Evolutionary conservation across 1,139 yeast genomes (phyloP).

Genomic region (Hemisphaericaspora subhashii): DNA sequence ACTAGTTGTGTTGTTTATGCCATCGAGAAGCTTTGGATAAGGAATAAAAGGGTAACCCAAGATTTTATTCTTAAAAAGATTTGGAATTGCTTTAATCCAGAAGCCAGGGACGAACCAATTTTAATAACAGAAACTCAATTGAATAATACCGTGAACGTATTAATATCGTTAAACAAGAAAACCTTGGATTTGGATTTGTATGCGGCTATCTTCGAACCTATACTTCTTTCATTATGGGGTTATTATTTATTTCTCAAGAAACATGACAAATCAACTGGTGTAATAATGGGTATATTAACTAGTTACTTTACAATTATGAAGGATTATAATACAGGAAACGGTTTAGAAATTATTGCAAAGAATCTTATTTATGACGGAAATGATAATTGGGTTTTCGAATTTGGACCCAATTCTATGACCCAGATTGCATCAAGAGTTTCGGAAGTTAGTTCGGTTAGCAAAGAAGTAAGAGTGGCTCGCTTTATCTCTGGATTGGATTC

Average conservation of each 20-base stretch:
- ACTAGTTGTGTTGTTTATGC: slow-evolving; percentile 59
- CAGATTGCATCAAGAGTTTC: slow-evolving; percentile 33
- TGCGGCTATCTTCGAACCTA: slow-evolving; percentile 41
- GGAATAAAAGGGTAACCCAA: slow-evolving; percentile 50
- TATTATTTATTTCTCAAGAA: slow-evolving; percentile 52
- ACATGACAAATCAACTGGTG: slow-evolving; percentile 38
- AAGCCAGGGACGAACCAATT: slow-evolving; percentile 7
- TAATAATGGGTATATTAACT: slow-evolving; percentile 47
- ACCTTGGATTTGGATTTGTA: slow-evolving; percentile 45
- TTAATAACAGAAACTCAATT: slow-evolving; percentile 45
- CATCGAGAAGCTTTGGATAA: slow-evolving; percentile 52
- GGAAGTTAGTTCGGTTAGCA: slow-evolving; percentile 14
- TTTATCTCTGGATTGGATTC: slow-evolving; percentile 53
- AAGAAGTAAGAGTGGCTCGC: slow-evolving; percentile 23
- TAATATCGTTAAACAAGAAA: slow-evolving; percentile 60
- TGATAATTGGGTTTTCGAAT: slow-evolving; percentile 50
- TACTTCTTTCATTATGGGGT: slow-evolving; percentile 59
- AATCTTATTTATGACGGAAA: slow-evolving; percentile 47
- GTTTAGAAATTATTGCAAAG: slow-evolving; percentile 39
- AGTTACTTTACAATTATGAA: slow-evolving; percentile 45
- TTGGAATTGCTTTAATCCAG: slow-evolving; percentile 47
- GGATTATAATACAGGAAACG: slow-evolving; percentile 21
- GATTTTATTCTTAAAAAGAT: slow-evolving; percentile 59
- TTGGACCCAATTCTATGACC: slow-evolving; percentile 57
- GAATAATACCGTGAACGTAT: slow-evolving; percentile 65